Conservation (phyloP, 1,139 yeast species). For the Suhomyces maxii region DNA sequence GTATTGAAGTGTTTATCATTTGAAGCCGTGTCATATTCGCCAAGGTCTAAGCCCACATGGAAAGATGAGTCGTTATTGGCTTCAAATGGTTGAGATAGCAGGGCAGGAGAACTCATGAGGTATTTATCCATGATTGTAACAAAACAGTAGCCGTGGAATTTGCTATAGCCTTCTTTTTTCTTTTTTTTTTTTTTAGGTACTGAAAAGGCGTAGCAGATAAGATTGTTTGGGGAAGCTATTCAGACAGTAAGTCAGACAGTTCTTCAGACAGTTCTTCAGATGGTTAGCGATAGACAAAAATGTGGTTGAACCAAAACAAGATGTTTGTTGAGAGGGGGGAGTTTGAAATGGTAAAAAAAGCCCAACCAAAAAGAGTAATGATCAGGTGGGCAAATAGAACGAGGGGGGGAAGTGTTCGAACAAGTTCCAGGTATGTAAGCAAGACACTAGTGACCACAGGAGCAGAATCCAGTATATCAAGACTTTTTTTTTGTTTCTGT, state of each 20-base stretch:
- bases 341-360: too few species aligned
- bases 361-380: not conserved
- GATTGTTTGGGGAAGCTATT: too few species aligned
- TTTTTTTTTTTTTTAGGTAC: too few species aligned
- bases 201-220: not conserved
- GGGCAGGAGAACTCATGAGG: constrained; percentile 47
- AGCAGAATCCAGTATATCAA: too few species aligned
- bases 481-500: too few species aligned
- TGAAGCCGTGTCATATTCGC: constrained; percentile 11
- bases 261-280: too few species aligned
- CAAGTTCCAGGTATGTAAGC: not conserved
- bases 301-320: too few species aligned
- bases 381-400: not conserved
- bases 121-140: constrained; percentile 38
- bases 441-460: too few species aligned
- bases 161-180: not conserved
- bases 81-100: constrained; percentile 38
- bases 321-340: not conserved
- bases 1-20: constrained; percentile 7
- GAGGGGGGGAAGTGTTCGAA: not conserved
- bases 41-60: constrained; percentile 12
- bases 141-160: not conserved
- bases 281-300: not conserved
- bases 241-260: too few species aligned
- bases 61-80: constrained; percentile 14